A percentile compares a stretch with the other conserved stretches of the same genome.
Evolutionary conservation across 2,329 filamentous ascomycete genomes (phyloP).

Genomic region (Aspergillus pseudoviridinutans): DNA sequence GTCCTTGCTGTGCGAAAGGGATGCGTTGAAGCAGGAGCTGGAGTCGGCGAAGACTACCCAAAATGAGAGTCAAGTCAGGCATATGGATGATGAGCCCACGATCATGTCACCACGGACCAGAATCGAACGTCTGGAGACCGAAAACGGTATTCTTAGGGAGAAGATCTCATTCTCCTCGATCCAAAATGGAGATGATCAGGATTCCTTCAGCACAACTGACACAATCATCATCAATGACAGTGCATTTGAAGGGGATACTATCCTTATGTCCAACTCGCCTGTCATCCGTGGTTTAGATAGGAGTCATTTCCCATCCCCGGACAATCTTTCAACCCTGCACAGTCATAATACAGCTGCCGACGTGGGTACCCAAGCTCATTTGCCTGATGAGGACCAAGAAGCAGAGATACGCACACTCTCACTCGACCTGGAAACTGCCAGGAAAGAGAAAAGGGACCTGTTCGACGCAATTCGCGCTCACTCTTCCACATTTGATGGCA

Average conservation of each 20-base stretch:
- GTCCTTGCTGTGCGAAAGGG: conserved; percentile 23
- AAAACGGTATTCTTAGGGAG: conserved; percentile 17
- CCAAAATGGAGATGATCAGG: conserved; percentile 1
- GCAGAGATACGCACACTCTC: conserved; percentile 28
- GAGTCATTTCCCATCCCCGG: conserved; percentile 8
- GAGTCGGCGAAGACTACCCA: conserved; percentile 13
- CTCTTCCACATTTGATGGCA: conserved; percentile 21
- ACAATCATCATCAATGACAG: conserved; percentile 30
- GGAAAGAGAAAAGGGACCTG: conserved; percentile 36
- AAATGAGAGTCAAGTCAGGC: conserved; percentile 2
- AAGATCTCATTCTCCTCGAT: conserved; percentile 15
- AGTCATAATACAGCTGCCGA: conserved; percentile 10
- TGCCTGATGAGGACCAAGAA: conserved; percentile 11
- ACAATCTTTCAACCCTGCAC: conserved; percentile 15
- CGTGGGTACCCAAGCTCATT: conserved; percentile 16
- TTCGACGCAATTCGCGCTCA: conserved; percentile 38
- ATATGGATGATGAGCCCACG: conserved; percentile 12
- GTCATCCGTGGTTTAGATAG: conserved; percentile 19
- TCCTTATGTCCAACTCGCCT: conserved; percentile 31
- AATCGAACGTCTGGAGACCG: conserved; percentile 17
- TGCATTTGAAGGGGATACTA: conserved; percentile 19
- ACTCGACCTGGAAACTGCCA: conserved; percentile 37
- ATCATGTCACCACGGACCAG: conserved; percentile 15
- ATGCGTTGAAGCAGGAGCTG: conserved; percentile 26
- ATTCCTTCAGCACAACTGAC: conserved; percentile 9